Base-by-base conservation (phyloP, 2,329 filamentous ascomycete genomes). In the Sclerotiophoma versabilis region DNA sequence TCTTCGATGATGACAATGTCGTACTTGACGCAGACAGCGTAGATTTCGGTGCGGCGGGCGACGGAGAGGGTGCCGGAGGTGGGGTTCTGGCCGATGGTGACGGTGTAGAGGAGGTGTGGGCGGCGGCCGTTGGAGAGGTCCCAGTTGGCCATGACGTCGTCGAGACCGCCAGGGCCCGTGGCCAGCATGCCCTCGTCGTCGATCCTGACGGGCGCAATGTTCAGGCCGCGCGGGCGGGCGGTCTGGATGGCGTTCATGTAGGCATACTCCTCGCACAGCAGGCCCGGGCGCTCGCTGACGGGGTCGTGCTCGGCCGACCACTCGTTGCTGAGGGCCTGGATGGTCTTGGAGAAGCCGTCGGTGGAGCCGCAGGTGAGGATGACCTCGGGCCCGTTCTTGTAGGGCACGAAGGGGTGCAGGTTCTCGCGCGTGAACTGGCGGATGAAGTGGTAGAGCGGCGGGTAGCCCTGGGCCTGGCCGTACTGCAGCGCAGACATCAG, bases 1-100 rank as follows among this genome's bases (percentile, higher is more conserved):
- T 98, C 93, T 75, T 98, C 93, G 58, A 96, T 79, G 61, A 97
- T 96, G 67, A 97, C 84, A 59, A 97, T 84, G 74, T 97, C 92
- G 77, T 91, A 96, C 71, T 88, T 84, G 72, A 87, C 87, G 76
- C 90, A 95, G 12, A 97, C 73, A 15, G 83, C 84, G 71, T 97
- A 97, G 23, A 97, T 83, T 45, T 92, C 87, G 65, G 85, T 89
- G 49, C 91, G 85, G 33, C 93, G 86, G 66, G 88, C 78, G 9
- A 95, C 73, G 2, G 89, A 87, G 2, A 96, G 80, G 2, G 90
- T 86, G 26, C 89, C 87, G 25, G 90, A 88, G 0, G 92, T 96
- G 2, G 92, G 93, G 72, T 96, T 96, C 68, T 96, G 92, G 23
- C 92, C 93, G 77, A 92, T 89, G n/a, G 87, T 93, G 60, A 97